These are phyloP conservation scores for Cryphonectria nitschkei DNA, from an alignment of 2,329 filamentous ascomycete genomes.

Conservation along the genomic window DNA sequence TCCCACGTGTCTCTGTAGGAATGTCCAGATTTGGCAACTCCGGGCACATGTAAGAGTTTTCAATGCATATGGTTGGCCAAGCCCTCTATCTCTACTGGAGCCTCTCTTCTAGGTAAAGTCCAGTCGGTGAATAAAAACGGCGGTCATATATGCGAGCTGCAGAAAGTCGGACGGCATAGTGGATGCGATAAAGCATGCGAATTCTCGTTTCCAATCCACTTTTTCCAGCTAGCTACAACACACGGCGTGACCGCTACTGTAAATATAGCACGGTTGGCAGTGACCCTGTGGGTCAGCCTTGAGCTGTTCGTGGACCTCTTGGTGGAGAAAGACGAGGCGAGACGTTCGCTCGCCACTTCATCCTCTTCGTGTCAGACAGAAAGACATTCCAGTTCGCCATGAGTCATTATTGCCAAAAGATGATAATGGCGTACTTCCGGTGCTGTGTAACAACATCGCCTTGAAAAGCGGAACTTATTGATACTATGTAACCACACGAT, in stretches of 20 bases:
- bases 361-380: neutral
- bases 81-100: constrained; percentile 2
- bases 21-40: neutral
- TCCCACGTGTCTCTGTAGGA: constrained; percentile 4
- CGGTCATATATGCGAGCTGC: neutral
- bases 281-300: constrained; percentile 2
- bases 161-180: neutral
- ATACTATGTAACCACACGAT: neutral
- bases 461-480: neutral
- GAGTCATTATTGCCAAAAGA: neutral
- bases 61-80: neutral
- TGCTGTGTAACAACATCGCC: neutral
- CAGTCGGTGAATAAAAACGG: neutral
- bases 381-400: neutral
- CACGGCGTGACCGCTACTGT: constrained; percentile 4
- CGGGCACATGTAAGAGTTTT: constrained; percentile 3
- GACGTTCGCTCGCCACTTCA: neutral
- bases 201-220: neutral
- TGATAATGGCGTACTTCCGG: neutral
- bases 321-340: neutral
- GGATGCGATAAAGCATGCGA: constrained; percentile 3
- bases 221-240: neutral
- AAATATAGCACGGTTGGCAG: neutral
- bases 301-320: neutral
- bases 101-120: neutral